Evolutionary conservation across 805 yeast genomes (phyloP), one percentile per base, ranked within the genome.

Genomic region (Scheffersomyces coipomensis): DNA sequence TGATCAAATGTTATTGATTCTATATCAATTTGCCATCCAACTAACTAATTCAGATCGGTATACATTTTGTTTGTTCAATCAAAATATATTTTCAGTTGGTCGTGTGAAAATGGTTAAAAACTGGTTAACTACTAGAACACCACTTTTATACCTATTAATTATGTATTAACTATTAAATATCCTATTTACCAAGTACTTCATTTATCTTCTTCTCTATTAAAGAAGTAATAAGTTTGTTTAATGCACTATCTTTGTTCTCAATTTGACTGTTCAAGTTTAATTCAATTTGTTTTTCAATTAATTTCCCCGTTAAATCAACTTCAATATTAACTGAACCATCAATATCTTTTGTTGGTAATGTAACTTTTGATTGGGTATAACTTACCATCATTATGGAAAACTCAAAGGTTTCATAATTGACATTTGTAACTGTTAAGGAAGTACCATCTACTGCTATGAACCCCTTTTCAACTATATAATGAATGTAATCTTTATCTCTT

Each of bases 401-500:
- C 13, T 76, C 73, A 19, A 58, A 62, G 4, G 49, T 56, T 5
- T 53, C 56, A 49, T 81, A 79, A 56, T 89, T 82, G 3, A 90
- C 97, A 19, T 70, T 71, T 0, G 91, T 88, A 9, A 93, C 83
- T 0, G 99, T 93, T 47, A 93, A 72, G 17, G 96, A 87, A 1
- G 96, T 85, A 25, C 99, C 99, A 58, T 93, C 99, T 13, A 93
- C 66, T 19, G 93, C 80, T 42, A 93, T 84, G 55, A 91, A 93
- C 3, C 99, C 99, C 65, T 93, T 93, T 56, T 88, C 95, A 9
- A 93, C 98, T 44, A 93, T 83, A 58, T 83, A 93, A 46, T 78
- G 78, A 34, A 78, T 74, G 40, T 79, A 73, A 35, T 78, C 73
- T 15, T 58, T 51, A 44, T 88, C 93, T 42, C 85, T 70, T 38